Evolutionary conservation across 495 filamentous ascomycete species (phyloP).

Genomic region (Trichoderma asperelloides): DNA sequence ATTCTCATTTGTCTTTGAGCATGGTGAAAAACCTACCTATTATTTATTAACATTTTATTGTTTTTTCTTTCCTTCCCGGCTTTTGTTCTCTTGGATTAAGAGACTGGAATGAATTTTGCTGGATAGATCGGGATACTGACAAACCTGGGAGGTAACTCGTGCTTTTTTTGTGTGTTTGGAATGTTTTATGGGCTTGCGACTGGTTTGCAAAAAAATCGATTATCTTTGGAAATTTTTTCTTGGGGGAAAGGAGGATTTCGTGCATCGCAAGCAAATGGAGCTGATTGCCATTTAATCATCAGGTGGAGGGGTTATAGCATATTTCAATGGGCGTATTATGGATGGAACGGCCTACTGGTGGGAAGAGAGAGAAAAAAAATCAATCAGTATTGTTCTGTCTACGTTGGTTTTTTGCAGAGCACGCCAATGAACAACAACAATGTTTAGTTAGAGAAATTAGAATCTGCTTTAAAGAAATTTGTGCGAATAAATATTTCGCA

Average conservation of each 20-base stretch:
- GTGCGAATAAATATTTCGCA: not conserved
- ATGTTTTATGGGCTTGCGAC: not conserved
- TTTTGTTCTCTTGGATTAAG: too few relatives aligned
- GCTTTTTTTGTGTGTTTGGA: not conserved
- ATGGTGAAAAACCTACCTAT: not conserved
- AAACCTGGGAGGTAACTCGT: too few relatives aligned
- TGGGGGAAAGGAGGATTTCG: too few relatives aligned
- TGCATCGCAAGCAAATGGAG: not conserved
- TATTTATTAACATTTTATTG: not conserved
- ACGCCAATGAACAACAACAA: not conserved
- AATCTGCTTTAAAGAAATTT: not conserved
- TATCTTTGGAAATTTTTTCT: too few relatives aligned
- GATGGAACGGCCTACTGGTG: not conserved
- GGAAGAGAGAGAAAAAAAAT: not conserved
- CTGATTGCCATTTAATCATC: not conserved
- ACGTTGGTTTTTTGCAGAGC: not conserved
- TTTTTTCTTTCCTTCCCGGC: not conserved
- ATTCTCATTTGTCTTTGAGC: not conserved
- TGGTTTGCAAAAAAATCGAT: too few relatives aligned
- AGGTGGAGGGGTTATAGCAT: not conserved
- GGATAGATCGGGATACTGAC: too few relatives aligned
- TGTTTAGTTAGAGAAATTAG: not conserved
- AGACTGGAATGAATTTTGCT: too few relatives aligned
- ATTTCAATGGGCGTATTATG: not conserved
- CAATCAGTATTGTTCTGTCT: not conserved